Conservation (phyloP, 2,329 filamentous ascomycete species). For the Mycosphaerella arachidis region DNA sequence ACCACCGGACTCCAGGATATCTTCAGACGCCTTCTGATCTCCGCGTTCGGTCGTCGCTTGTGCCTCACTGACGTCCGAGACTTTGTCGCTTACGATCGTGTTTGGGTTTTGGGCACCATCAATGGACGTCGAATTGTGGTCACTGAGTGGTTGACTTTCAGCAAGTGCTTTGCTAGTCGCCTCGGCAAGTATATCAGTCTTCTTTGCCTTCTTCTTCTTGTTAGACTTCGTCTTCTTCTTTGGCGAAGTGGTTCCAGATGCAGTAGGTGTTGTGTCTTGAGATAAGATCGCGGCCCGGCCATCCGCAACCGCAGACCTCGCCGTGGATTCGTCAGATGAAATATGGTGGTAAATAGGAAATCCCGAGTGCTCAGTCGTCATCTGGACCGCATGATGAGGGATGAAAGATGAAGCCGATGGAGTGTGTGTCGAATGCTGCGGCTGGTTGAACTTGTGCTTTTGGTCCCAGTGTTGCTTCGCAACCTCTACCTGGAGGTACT, state of each 20-base stretch:
- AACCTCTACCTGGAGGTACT: not conserved
- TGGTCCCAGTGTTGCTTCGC: not conserved
- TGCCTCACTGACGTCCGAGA: not conserved
- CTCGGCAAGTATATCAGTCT: not conserved
- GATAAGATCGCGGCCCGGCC: not conserved
- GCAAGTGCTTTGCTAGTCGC: not conserved
- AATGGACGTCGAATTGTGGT: not conserved
- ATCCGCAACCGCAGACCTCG: not conserved
- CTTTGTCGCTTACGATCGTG: not conserved
- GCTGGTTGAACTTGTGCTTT: not conserved
- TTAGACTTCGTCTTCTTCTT: slow-evolving; percentile 15
- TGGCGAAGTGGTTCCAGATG: slow-evolving; percentile 18
- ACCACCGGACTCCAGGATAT: not conserved
- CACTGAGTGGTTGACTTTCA: not conserved
- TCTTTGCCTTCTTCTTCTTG: slow-evolving; percentile 12
- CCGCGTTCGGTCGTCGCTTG: not conserved
- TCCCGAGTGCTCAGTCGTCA: not conserved
- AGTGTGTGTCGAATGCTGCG: not conserved
- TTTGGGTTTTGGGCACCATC: not conserved
- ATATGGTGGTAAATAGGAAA: not conserved
- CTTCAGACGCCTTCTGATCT: not conserved
- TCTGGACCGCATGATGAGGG: not conserved
- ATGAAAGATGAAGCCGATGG: not conserved
- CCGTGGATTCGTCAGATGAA: not conserved
- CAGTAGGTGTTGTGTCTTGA: slow-evolving; percentile 15